Percentiles rank a stretch among this genome's conserved stretches.
phyloP scores from a whole-genome alignment of 371 early-diverging fungal species.

The Mortierella sp. region DNA sequence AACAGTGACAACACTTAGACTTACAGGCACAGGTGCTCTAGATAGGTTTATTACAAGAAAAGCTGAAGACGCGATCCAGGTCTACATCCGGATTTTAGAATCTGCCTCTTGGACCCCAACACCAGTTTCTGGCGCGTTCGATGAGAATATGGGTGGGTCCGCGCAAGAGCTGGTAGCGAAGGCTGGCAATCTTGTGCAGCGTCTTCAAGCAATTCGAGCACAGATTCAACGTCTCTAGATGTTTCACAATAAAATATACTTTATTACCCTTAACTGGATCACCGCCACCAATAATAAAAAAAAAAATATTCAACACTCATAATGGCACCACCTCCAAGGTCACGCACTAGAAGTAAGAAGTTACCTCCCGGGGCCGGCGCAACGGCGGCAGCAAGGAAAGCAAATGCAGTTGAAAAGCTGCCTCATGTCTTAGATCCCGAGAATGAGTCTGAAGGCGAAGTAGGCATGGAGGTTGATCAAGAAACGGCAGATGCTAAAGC shows the following conservation, averaged over 20 bases:
- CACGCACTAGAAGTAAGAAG: slow-evolving; percentile 27
- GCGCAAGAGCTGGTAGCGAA: slow-evolving; percentile 24
- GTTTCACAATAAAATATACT: not conserved
- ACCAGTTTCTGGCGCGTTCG: slow-evolving; percentile 37
- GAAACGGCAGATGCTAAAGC: slow-evolving; percentile 61
- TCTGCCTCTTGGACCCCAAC: slow-evolving; percentile 56
- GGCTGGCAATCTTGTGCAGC: slow-evolving; percentile 38
- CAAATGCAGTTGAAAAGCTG: slow-evolving; percentile 16
- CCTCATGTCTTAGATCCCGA: slow-evolving; percentile 40
- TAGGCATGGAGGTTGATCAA: slow-evolving; percentile 48
- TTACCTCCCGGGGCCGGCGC: slow-evolving; percentile 27
- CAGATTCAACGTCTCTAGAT: slow-evolving; percentile 32
- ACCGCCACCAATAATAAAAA: not conserved
- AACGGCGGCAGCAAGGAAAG: slow-evolving; percentile 22
- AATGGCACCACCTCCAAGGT: slow-evolving; percentile 36
- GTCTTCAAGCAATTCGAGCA: slow-evolving; percentile 36
- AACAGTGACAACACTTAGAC: slow-evolving; percentile 4
- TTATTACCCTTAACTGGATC: not conserved
- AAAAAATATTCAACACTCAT: not conserved
- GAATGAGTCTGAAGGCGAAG: slow-evolving; percentile 12
- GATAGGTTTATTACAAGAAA: slow-evolving; percentile 45
- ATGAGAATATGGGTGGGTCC: slow-evolving; percentile 44
- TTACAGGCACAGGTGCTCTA: slow-evolving; percentile 26
- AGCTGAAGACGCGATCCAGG: slow-evolving; percentile 42
- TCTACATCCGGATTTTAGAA: slow-evolving; percentile 42